Evolutionary conservation across 345 rosid species (phyloP), one percentile per base, ranked within the genome.

Genomic region (Sisymbrium altissimum): DNA sequence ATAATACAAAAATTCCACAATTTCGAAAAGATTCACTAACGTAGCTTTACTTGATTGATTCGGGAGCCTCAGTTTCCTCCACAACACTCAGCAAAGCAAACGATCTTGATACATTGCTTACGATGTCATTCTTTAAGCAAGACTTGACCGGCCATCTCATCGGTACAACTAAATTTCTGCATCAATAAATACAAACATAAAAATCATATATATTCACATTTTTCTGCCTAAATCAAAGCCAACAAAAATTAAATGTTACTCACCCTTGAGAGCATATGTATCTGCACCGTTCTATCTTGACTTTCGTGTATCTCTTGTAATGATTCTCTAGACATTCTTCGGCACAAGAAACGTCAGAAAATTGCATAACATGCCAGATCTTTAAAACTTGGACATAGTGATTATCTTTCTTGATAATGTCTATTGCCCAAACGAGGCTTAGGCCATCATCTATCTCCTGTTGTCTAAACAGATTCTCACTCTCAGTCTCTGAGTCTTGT

Each of bases 401-500:
- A 6, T 60, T 46, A 4, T 56, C 7, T 63, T 66, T 78, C 71
- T 61, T 55, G 27, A 49, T 5, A 19, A 62, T 70, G 35, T 84
- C 87, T 52, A 78, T 55, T 45, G 75, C 49, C 85, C 87, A 82
- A 40, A 80, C 49, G 15, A 84, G 64, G n/a, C 69, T 68, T 35
- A 82, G 43, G 5, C 4, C 46, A 36, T 57, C 66, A 53, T 55
- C 32, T 4, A 72, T 46, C 68, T 67, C 66, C 0, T 46, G 29
- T 59, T 39, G 68, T 58, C 61, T 66, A 35, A 50, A 67, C 18
- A 38, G 44, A 41, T 35, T 25, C 38, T 52, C 36, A 66, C 44
- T 35, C 18, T 78, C 87, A 40, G 63, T 84, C 77, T 83, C 84
- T 6, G 68, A 82, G 39, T 83, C 73, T 66, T 85, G 87, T 54